phyloP scores from a whole-genome alignment of 2,329 filamentous ascomycete genomes.

The Aspergillus pseudonomiae region DNA sequence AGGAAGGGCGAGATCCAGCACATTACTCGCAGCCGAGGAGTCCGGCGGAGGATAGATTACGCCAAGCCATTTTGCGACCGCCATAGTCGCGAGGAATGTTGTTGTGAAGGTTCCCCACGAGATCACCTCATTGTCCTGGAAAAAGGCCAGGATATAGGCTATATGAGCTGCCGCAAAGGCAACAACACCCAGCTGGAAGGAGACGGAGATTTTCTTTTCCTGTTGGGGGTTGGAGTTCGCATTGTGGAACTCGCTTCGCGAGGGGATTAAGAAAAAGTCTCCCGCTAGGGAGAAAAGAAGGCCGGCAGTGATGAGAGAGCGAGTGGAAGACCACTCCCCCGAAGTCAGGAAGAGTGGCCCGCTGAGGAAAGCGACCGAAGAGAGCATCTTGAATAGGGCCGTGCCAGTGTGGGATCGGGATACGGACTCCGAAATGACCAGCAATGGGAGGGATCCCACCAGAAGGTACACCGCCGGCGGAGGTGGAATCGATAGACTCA shows the following conservation, averaged over 20 bases:
- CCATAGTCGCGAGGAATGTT: constrained; percentile 24
- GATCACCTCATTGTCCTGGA: constrained; percentile 17
- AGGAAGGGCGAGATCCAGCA: constrained; percentile 27
- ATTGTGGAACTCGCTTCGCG: constrained; percentile 24
- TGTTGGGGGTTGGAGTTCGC: not conserved
- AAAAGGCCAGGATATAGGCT: constrained; percentile 32
- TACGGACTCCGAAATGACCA: constrained; percentile 29
- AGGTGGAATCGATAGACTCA: constrained; percentile 7
- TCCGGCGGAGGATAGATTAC: constrained; percentile 27
- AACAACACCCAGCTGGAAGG: constrained; percentile 32
- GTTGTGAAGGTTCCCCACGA: constrained; percentile 20
- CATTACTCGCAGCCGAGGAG: constrained; percentile 20
- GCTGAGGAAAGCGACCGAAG: constrained; percentile 30
- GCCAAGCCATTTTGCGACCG: constrained; percentile 27
- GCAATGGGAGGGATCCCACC: constrained; percentile 27
- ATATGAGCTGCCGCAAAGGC: constrained; percentile 34
- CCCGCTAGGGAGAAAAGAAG: constrained; percentile 29
- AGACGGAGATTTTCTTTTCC: constrained; percentile 22
- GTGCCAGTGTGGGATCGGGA: constrained; percentile 29
- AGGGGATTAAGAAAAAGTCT: constrained; percentile 32
- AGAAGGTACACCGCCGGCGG: constrained; percentile 23
- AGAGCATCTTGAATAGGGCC: constrained; percentile 33
- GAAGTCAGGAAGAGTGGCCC: constrained; percentile 24
- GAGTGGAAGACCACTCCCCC: constrained; percentile 24
- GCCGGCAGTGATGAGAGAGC: constrained; percentile 25